These are phyloP conservation scores for Phoma herbarum DNA, from an alignment of 2,329 filamentous ascomycete genomes.

Conservation along the genomic window DNA sequence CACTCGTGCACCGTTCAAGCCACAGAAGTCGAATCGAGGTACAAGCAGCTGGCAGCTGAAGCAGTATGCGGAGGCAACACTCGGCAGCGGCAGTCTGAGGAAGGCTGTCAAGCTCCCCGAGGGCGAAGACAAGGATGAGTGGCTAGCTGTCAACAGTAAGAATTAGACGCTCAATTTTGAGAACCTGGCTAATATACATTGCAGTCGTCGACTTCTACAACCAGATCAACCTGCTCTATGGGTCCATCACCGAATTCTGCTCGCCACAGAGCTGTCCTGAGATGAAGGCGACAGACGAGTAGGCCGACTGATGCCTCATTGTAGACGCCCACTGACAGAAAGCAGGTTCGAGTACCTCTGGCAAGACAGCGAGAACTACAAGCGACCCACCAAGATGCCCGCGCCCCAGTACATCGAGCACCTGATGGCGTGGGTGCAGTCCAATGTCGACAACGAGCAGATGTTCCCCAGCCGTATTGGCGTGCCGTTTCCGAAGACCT, in stretches of 20 bases:
- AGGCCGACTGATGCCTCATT: slow-evolving; percentile 42
- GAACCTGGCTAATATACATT: slow-evolving; percentile 20
- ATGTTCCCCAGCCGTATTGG: slow-evolving; percentile 96
- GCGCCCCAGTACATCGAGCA: slow-evolving; percentile 98
- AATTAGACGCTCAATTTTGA: slow-evolving; percentile 1
- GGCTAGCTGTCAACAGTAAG: slow-evolving; percentile 95
- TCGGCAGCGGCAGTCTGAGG: slow-evolving; percentile 91
- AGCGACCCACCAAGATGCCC: slow-evolving; percentile 96
- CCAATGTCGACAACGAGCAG: slow-evolving; percentile 92
- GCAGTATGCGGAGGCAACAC: slow-evolving; percentile 96
- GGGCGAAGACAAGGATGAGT: slow-evolving; percentile 97
- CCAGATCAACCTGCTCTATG: slow-evolving; percentile 98
- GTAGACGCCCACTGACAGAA: slow-evolving; percentile 7
- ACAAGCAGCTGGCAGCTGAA: slow-evolving; percentile 92
- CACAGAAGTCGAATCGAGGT: slow-evolving; percentile 82
- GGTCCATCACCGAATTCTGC: slow-evolving; percentile 98
- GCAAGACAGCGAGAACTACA: slow-evolving; percentile 95
- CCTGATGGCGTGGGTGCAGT: slow-evolving; percentile 95
- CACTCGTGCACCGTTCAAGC: slow-evolving; percentile 89
- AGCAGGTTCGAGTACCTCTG: slow-evolving; percentile 95
- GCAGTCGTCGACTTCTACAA: slow-evolving; percentile 99
- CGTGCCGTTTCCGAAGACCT: slow-evolving; percentile 91
- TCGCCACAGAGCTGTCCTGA: slow-evolving; percentile 96
- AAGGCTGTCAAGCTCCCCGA: slow-evolving; percentile 98
- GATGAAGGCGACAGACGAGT: slow-evolving; percentile 99